A percentile compares a stretch with the other conserved stretches of the same genome.
phyloP scores from a whole-genome alignment of 2,329 filamentous ascomycete genomes.

The Sodiomyces alkalinus region DNA sequence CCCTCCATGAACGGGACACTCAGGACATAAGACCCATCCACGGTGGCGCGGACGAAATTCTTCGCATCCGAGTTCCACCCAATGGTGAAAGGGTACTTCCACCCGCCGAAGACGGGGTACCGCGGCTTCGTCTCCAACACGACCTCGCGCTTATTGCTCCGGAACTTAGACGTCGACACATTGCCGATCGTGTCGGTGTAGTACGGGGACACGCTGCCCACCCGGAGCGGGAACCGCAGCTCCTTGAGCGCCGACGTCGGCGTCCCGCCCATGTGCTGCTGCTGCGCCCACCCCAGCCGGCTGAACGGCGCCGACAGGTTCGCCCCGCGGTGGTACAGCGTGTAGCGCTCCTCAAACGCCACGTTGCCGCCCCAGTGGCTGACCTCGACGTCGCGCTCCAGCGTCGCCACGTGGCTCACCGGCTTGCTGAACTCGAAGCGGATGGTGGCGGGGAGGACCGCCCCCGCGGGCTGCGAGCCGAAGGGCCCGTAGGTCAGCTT shows the following conservation, averaged over 20 bases:
- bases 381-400: slow-evolving; percentile 88
- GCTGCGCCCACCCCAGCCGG: slow-evolving; percentile 59
- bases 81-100: slow-evolving; percentile 95
- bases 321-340: slow-evolving; percentile 73
- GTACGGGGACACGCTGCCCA: slow-evolving; percentile 76
- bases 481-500: slow-evolving; percentile 88
- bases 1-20: slow-evolving; percentile 91
- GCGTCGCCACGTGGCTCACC: slow-evolving; percentile 57
- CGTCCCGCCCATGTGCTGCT: slow-evolving; percentile 61
- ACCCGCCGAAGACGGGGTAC: slow-evolving; percentile 92
- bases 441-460: slow-evolving; percentile 55
- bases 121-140: slow-evolving; percentile 80
- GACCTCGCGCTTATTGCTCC: slow-evolving; percentile 62
- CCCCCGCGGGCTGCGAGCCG: slow-evolving; percentile 64
- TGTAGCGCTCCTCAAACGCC: slow-evolving; percentile 88
- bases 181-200: slow-evolving; percentile 96
- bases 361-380: slow-evolving; percentile 97
- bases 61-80: slow-evolving; percentile 86
- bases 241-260: slow-evolving; percentile 70
- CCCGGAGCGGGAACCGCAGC: slow-evolving; percentile 62
- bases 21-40: slow-evolving; percentile 54
- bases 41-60: slow-evolving; percentile 54
- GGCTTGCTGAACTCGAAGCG: slow-evolving; percentile 96
- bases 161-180: slow-evolving; percentile 84
- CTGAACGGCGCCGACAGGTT: slow-evolving; percentile 59